Base-by-base conservation (phyloP, 148 eudicot genomes). In the Amaranthus cruentus region DNA sequence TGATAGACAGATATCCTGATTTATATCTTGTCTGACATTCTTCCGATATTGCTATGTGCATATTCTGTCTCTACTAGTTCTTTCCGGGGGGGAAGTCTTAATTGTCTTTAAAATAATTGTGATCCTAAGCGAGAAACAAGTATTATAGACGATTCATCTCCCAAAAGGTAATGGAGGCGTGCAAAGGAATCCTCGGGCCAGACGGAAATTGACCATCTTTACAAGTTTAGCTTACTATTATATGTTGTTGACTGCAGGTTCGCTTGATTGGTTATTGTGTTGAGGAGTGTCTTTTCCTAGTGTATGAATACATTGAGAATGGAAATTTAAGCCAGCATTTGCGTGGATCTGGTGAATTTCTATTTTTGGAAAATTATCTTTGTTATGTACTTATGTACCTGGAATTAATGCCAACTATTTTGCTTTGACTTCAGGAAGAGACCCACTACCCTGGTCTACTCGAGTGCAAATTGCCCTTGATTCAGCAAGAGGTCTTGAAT, bases 201-300 rank as follows among this genome's bases (percentile, higher is more conserved):
- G 38, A 28, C 38, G 38, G 3, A 18, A 47, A 13, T 12, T 51
- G 0, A 5, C 69, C 15, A 46, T 6, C n/a, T 48, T 18, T 58
- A 2, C 10, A 15, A 15, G 28, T 47, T 54, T n/a, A 47, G 68
- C 9, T 73, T 21, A 15, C 60, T n/a, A 51, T 56, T 56, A 4
- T 55, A 6, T 81, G 9, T 28, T 44, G 38, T 73, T 6, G 3
- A 49, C 4, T 85, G 81, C 86, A 90, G 95, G 95, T 90, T 38
- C 95, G 95, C 72, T 87, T 92, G 84, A 92, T 92, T 60, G 97
- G 97, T 49, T 90, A 90, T 78, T 92, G 96, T 72, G 88, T 88
- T 9, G 89, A 92, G 86, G 85, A 89, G 68, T 92, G 90, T 59
- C 91, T 90, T 69, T 92, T 87, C 78, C 85, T 92, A 47, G 96